phyloP scores from a whole-genome alignment of 345 rosid genomes.

The Brassica juncea region DNA sequence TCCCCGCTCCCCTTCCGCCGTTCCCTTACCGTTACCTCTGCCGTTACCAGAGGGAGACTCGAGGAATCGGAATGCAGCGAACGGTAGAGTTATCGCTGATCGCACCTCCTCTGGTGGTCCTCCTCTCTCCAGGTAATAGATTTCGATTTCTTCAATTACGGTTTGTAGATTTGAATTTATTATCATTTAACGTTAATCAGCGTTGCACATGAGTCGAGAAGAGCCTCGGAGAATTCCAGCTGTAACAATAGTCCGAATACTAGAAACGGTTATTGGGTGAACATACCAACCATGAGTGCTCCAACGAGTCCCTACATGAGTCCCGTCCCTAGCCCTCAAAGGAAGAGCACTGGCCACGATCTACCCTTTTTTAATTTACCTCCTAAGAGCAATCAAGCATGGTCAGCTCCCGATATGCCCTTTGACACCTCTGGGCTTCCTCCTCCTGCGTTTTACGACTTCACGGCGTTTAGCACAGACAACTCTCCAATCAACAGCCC shows the following conservation, averaged over 20 bases:
- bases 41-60: slow-evolving; percentile 51
- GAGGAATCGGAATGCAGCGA: slow-evolving; percentile 41
- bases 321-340: slow-evolving; percentile 64
- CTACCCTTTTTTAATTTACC: slow-evolving; percentile 45
- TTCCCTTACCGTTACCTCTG: slow-evolving; percentile 66
- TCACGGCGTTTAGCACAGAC: slow-evolving; percentile 52
- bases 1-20: slow-evolving; percentile 44
- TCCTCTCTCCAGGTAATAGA: slow-evolving; percentile 46
- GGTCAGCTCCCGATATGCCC: slow-evolving; percentile 90
- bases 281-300: slow-evolving; percentile 62
- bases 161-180: not conserved
- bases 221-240: slow-evolving; percentile 39
- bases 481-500: slow-evolving; percentile 82
- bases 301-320: slow-evolving; percentile 64
- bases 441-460: slow-evolving; percentile 62
- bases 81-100: slow-evolving; percentile 33
- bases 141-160: not conserved
- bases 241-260: slow-evolving; percentile 37
- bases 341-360: slow-evolving; percentile 41
- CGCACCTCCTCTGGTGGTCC: slow-evolving; percentile 44
- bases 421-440: slow-evolving; percentile 53
- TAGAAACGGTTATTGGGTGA: slow-evolving; percentile 46
- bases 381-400: slow-evolving; percentile 57
- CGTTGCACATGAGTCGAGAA: slow-evolving; percentile 41
- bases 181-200: slow-evolving; percentile 33